Percentiles rank a stretch among this genome's conserved stretches.
Evolutionary conservation across 768 basidiomycete species (phyloP).

Genomic region (Tephrocybe sp.): DNA sequence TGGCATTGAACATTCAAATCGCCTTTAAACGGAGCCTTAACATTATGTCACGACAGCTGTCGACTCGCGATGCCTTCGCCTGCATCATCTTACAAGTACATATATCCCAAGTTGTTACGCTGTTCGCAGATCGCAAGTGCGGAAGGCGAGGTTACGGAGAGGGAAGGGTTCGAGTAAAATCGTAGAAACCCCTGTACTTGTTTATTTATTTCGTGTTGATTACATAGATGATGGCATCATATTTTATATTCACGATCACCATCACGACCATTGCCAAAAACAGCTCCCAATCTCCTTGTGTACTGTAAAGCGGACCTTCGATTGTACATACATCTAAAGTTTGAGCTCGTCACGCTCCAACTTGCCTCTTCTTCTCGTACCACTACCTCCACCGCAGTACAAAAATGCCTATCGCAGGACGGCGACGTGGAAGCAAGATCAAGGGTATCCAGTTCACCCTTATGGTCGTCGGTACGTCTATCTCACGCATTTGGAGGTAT

Average conservation of each 20-base stretch:
- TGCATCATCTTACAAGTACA: too few relatives aligned
- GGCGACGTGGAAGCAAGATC: constrained; percentile 72
- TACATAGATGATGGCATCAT: too few relatives aligned
- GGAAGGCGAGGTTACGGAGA: too few relatives aligned
- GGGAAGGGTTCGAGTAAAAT: too few relatives aligned
- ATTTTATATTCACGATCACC: constrained; percentile 14
- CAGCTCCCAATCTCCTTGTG: background rate
- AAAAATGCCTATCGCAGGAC: constrained; percentile 45
- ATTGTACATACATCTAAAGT: constrained; percentile 8
- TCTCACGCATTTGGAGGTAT: background rate
- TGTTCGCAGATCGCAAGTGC: too few relatives aligned
- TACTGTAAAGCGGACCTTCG: background rate
- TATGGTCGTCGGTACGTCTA: constrained; percentile 80
- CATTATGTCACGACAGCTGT: too few relatives aligned
- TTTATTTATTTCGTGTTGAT: too few relatives aligned
- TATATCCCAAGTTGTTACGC: too few relatives aligned
- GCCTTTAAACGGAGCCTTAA: too few relatives aligned
- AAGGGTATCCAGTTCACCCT: constrained; percentile 90
- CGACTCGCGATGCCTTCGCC: too few relatives aligned
- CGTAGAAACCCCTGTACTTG: too few relatives aligned
- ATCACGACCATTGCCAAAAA: constrained; percentile 18
- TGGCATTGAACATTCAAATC: too few relatives aligned
- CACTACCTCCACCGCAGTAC: constrained; percentile 1
- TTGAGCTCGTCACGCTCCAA: constrained; percentile 9
- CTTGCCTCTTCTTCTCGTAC: constrained; percentile 9